A percentile compares a stretch with the other conserved stretches of the same genome.
These are phyloP conservation scores for Citrus unshiu DNA, from an alignment of 345 rosid species.

Conservation along the genomic window DNA sequence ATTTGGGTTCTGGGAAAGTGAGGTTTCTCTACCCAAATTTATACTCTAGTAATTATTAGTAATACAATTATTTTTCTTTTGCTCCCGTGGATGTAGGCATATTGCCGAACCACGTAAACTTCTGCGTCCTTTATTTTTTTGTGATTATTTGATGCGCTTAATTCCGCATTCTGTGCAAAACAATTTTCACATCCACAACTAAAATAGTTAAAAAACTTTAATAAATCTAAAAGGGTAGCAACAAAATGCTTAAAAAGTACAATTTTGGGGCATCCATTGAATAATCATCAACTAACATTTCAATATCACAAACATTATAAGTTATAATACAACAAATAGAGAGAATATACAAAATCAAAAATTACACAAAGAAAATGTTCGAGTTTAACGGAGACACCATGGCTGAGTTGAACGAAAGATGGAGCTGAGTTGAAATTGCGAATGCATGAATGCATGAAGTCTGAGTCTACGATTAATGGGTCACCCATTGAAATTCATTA, in stretches of 20 bases:
- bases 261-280: background rate
- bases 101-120: no score
- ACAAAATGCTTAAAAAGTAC: background rate
- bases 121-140: no score
- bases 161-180: rapidly evolving
- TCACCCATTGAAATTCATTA: no score
- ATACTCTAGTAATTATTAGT: rapidly evolving
- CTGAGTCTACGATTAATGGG: no score
- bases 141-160: no score
- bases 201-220: background rate
- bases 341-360: background rate
- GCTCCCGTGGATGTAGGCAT: rapidly evolving
- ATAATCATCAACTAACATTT: background rate
- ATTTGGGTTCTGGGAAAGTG: no score
- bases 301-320: background rate
- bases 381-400: background rate
- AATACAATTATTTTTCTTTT: no score
- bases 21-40: no score
- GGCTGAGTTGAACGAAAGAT: background rate
- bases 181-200: background rate
- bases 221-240: background rate
- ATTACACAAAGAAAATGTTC: background rate
- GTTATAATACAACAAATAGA: background rate
- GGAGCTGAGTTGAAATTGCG: background rate
- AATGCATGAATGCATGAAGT: no score